Evolutionary conservation across 306 rosid genomes (phyloP), one percentile per base, ranked within the genome.

Genomic region (Prunus mongolica): DNA sequence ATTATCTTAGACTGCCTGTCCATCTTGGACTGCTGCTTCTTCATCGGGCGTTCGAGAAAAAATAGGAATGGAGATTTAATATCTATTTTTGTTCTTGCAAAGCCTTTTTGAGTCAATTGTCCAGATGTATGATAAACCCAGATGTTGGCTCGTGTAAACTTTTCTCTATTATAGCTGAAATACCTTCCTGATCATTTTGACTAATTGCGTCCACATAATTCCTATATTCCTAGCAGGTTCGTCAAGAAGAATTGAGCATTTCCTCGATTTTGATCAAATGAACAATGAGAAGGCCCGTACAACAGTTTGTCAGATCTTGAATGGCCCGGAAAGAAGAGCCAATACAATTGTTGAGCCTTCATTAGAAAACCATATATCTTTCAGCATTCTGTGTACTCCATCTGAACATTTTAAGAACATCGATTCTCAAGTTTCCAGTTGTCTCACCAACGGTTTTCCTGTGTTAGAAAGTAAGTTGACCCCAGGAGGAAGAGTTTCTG

Each of bases 221-320:
- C 22, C 69, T 76, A 28, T 69, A 69, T 56, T 73, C 66, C 7
- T 76, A 61, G 78, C 79, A 93, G 96, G 97, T 76, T 91, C 98
- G 38, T 93, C 97, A 77, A 91, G 98, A 84, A 91, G 98, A 85
- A 89, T 80, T 73, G 98, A 91, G 73, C 89, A 85, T 88, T 78
- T 88, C 44, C 78, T 89, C 45, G 97, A 93, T 80, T 80, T 93
- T 32, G 96, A 91, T 78, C 98, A 89, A 68, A 79, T 88, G 44
- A 76, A 75, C 78, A 38, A 47, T 34, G 90, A 86, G 76, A 79
- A 79, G 82, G 20, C 77, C 19, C 80, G 60, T 75, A 78, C 86
- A 69, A 75, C 89, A 41, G 73, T 75, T 72, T 87, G 62, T 58
- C 93, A 81, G 75, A 80, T 82, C 70, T 73, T 83, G 65, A 84